Percentiles rank a stretch among this genome's conserved stretches.
phyloP scores from a whole-genome alignment of 441 rosid genomes.

The Hura crepitans region DNA sequence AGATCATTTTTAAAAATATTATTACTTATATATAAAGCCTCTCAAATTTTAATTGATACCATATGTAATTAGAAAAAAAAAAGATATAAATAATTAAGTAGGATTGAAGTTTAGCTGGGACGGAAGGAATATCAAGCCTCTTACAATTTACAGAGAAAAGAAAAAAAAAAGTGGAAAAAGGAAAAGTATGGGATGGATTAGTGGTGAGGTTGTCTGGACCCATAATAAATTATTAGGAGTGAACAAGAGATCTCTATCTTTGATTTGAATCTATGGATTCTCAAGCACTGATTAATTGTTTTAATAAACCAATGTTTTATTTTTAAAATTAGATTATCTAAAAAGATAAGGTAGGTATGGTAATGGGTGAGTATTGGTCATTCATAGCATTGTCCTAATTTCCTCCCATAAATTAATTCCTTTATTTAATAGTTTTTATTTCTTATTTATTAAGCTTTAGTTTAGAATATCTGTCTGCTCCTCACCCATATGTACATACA shows the following conservation, averaged over 20 bases:
- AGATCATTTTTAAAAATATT: too few relatives aligned
- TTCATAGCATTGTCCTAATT: constrained; percentile 22
- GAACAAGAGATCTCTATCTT: neutral
- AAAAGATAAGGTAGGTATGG: constrained; percentile 23
- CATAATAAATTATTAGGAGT: neutral
- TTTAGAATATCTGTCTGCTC: constrained; percentile 27
- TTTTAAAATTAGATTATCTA: constrained; percentile 11
- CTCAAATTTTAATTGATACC: neutral
- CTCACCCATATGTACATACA: neutral
- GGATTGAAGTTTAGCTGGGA: too few relatives aligned
- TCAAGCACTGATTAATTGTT: constrained; percentile 1
- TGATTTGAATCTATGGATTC: neutral
- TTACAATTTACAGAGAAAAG: neutral
- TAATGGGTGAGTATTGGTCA: constrained; percentile 17
- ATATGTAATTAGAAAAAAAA: too few relatives aligned
- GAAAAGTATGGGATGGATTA: neutral
- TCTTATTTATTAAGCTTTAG: neutral
- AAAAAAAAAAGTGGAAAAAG: neutral
- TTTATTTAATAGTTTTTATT: neutral
- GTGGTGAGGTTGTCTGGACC: constrained; percentile 14
- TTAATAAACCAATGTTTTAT: neutral
- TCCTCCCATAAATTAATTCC: constrained; percentile 3
- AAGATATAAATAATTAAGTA: too few relatives aligned
- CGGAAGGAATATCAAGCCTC: neutral
- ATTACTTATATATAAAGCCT: too few relatives aligned